Base-by-base conservation (phyloP, 1,139 yeast genomes). In the Nadsonia commutata region DNA sequence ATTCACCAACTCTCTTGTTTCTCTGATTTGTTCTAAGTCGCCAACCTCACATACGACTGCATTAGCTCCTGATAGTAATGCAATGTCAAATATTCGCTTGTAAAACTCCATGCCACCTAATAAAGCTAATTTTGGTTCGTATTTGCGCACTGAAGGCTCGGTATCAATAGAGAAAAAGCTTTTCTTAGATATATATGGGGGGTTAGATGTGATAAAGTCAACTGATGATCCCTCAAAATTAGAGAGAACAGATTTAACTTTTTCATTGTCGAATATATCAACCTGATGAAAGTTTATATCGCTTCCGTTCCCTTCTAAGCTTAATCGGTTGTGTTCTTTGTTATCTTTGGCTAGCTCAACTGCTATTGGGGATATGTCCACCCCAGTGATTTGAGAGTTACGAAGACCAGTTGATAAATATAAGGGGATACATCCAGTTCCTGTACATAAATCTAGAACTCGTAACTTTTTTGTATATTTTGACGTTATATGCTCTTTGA, bases 391-490 rank as follows among this genome's bases (percentile, higher is more conserved):
- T 0, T 50, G 41, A 13, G 56, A 46, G 0, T 51, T 43, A 1
- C 37, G 20, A 9, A 49, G 44, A 17, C 42, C 45, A 11, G 49
- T 43, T 3, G 58, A 55, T 19, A 79, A 51, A 23, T 62, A 54
- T 39, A 88, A 61, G 0, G 90, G 79, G 33, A 90, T 74, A 56
- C 98, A 90, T 0, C 97, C 98, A 0, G 93, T 68, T 0, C 98
- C 98, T 0, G 95, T 77, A 53, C 97, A 88, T 20, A 84, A 70
- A 61, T 90, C 98, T 5, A 81, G 52, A 1, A 80, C 57, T 13
- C 33, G 33, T 9, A 1, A 49, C 53, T 11, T 53, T 22, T 2
- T 36, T 40, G 66, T 42, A 11, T 47, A 36, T 7, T 42, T 40
- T n/a, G 31, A 43, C 8, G 36, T 38, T 31, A 38, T 44, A 42